Evolutionary conservation across 2,329 filamentous ascomycete genomes (phyloP), one percentile per base, ranked within the genome.

Genomic region (Chalara sp.): DNA sequence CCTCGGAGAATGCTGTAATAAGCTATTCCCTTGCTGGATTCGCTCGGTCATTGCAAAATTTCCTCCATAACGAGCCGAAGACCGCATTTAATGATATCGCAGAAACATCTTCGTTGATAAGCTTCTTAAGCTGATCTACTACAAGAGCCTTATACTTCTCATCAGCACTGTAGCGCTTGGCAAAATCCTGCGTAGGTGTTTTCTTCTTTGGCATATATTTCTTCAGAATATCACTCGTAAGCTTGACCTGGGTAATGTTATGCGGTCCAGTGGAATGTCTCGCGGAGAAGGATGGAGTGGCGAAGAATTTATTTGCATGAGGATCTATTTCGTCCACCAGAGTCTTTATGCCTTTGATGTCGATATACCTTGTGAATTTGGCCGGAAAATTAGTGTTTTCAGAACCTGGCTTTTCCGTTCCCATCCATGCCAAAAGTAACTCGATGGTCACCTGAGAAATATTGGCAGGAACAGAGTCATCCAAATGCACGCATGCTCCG

Each of bases 401-500:
- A 35, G 35, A 30, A 28, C 56, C 56, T 5, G 49, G 32, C 40
- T 55, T 58, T 42, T 54, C 55, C 8, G 49, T 51, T 2, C 56
- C 56, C 56, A 58, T 58, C 56, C 56, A 58, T 6, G 53, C 51
- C 21, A 58, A 40, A 1, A 58, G 48, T 10, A 57, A 11, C n/a
- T 55, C 51, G 2, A 58, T 51, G 3, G 54, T 58, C 11, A 57
- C 46, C 37, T 54, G 51, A 1, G 54, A 50, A 10, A 58, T 58
- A 29, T 31, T 47, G 30, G 46, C 43, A 42, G 55, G 46, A 7
- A 31, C 47, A 2, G 47, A 33, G 7, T 49, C 46, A 2, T 45
- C 32, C 1, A 59, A 44, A 30, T 50, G 51, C 33, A 59, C 49
- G 31, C 52, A 54, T n/a, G 54, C 51, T 32, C 56, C 56, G 13